A percentile compares a stretch with the other conserved stretches of the same genome.
phyloP scores from a whole-genome alignment of 345 rosid species.

The Nephelium lappaceum region DNA sequence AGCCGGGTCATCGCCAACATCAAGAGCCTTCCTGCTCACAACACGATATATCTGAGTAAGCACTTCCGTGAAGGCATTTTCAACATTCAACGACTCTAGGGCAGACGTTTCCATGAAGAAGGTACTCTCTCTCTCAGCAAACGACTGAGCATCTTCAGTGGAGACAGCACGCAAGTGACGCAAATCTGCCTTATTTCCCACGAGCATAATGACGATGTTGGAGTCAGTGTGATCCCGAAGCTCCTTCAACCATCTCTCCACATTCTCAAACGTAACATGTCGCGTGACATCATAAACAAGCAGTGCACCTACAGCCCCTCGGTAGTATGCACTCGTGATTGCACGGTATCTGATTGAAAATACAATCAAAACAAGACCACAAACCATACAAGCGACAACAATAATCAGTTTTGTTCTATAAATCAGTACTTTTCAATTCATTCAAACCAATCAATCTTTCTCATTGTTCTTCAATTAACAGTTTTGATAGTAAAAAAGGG shows the following conservation, averaged over 20 bases:
- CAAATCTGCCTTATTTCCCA: slow-evolving; percentile 66
- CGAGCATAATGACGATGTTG: slow-evolving; percentile 68
- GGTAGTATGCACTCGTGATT: slow-evolving; percentile 67
- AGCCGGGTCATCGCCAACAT: slow-evolving; percentile 40
- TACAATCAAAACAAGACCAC: background rate
- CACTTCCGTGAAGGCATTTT: slow-evolving; percentile 59
- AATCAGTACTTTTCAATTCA: background rate
- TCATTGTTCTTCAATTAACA: background rate
- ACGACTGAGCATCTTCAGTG: slow-evolving; percentile 53
- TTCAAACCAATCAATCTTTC: background rate
- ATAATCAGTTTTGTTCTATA: background rate
- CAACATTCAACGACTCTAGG: slow-evolving; percentile 52
- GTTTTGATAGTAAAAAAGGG: background rate
- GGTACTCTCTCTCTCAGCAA: slow-evolving; percentile 55
- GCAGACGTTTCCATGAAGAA: slow-evolving; percentile 72
- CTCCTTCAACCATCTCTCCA: slow-evolving; percentile 64
- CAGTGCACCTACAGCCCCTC: slow-evolving; percentile 69
- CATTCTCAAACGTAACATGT: slow-evolving; percentile 61
- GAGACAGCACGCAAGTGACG: slow-evolving; percentile 61
- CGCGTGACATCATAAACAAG: slow-evolving; percentile 66
- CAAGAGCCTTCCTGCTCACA: slow-evolving; percentile 59
- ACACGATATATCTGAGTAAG: slow-evolving; percentile 57
- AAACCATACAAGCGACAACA: background rate
- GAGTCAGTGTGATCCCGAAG: slow-evolving; percentile 60
- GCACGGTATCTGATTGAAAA: slow-evolving; percentile 52